Percentiles rank a stretch among this genome's conserved stretches.
Conservation (phyloP, 192 early-diverging fungal genomes). For the Coemansia sp. region DNA sequence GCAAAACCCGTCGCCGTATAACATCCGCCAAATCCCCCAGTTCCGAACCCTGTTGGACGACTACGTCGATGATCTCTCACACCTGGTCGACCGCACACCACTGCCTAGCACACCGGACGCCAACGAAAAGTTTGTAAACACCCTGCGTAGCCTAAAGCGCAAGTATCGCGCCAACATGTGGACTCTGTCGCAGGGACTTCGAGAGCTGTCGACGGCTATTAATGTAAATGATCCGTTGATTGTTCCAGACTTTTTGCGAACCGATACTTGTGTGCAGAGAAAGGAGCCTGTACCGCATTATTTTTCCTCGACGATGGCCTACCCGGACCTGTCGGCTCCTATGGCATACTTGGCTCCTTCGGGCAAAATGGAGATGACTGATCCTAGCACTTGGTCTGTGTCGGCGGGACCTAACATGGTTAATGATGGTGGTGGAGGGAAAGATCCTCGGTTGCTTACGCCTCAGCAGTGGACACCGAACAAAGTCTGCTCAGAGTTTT, state of each 20-base stretch:
- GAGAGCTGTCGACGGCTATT: conserved; percentile 52
- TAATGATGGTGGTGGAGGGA: conserved; percentile 7
- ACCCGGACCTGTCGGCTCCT: conserved; percentile 41
- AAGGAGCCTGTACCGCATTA: conserved; percentile 15
- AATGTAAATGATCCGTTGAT: conserved; percentile 39
- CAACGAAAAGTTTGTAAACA: conserved; percentile 46
- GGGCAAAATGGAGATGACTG: conserved; percentile 56
- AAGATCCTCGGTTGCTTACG: conserved; percentile 3
- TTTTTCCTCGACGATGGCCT: conserved; percentile 44
- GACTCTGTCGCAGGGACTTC: conserved; percentile 41
- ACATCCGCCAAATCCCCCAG: conserved; percentile 47
- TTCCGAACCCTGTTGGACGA: conserved; percentile 57
- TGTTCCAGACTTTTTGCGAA: conserved; percentile 31
- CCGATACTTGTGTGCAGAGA: not conserved
- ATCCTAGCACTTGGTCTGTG: conserved; percentile 33
- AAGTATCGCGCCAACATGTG: conserved; percentile 44
- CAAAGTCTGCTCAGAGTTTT: conserved; percentile 45
- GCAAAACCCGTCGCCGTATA: conserved; percentile 50
- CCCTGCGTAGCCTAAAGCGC: conserved; percentile 40
- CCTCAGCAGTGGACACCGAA: conserved; percentile 51
- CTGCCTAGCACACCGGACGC: conserved; percentile 35
- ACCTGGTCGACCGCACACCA: conserved; percentile 37
- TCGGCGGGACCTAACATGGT: conserved; percentile 6
- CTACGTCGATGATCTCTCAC: conserved; percentile 59
- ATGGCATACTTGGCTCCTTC: conserved; percentile 54